Percentiles rank a stretch among this genome's conserved stretches.
Evolutionary conservation across 2,329 filamentous ascomycete genomes (phyloP).

Genomic region (Trichoderma brevicompactum): DNA sequence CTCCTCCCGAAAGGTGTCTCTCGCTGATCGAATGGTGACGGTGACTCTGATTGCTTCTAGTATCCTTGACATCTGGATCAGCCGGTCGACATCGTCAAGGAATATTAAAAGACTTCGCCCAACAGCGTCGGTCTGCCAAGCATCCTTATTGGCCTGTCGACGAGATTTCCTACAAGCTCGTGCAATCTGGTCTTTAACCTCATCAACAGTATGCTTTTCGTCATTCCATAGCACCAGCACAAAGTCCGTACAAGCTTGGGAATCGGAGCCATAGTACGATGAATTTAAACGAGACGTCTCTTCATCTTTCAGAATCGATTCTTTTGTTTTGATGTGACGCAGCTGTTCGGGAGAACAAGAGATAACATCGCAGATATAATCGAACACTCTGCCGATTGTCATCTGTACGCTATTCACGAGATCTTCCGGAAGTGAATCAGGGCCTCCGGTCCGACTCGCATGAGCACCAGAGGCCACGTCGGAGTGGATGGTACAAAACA

Average conservation of each 20-base stretch:
- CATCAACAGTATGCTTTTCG: slow-evolving; percentile 93
- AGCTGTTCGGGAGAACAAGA: slow-evolving; percentile 97
- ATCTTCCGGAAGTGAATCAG: slow-evolving; percentile 70
- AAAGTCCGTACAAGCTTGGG: slow-evolving; percentile 63
- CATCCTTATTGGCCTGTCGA: slow-evolving; percentile 71
- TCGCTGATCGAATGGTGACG: slow-evolving; percentile 87
- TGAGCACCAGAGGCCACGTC: slow-evolving; percentile 53
- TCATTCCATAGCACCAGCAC: slow-evolving; percentile 95
- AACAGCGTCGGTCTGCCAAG: slow-evolving; percentile 86
- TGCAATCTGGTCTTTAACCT: slow-evolving; percentile 88
- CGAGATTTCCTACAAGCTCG: slow-evolving; percentile 79
- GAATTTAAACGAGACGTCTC: slow-evolving; percentile 74
- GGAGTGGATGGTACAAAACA: slow-evolving; percentile 94
- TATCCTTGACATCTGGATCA: slow-evolving; percentile 79
- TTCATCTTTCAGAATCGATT: slow-evolving; percentile 83
- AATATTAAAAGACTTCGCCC: slow-evolving; percentile 86
- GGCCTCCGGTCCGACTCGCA: slow-evolving; percentile 66
- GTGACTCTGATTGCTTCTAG: slow-evolving; percentile 97
- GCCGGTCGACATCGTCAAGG: slow-evolving; percentile 68
- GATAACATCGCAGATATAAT: slow-evolving; percentile 97
- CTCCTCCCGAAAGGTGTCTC: slow-evolving; percentile 95
- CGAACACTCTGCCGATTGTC: slow-evolving; percentile 83
- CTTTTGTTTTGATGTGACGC: slow-evolving; percentile 79
- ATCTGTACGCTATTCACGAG: slow-evolving; percentile 77
- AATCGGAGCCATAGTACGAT: slow-evolving; percentile 67